These are phyloP conservation scores for Globisporangium radiosum DNA, from an alignment of 352 stramenopile genomes.

Conservation along the genomic window DNA sequence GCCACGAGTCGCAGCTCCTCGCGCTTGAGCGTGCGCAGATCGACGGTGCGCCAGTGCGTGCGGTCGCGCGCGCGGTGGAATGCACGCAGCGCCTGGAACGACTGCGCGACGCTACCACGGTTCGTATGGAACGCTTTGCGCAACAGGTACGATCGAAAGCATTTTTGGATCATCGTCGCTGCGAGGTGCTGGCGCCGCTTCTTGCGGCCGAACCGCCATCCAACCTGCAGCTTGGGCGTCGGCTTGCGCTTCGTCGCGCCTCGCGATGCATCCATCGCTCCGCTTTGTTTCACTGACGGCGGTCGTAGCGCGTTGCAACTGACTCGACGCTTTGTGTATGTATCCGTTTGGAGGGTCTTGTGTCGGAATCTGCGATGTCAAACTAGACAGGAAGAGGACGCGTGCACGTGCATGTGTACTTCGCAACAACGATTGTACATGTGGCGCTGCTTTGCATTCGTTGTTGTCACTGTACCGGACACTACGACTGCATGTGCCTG, in stretches of 20 bases:
- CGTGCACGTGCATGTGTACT: too few relatives aligned
- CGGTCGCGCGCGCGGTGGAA: conserved; percentile 49
- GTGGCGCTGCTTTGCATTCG: too few relatives aligned
- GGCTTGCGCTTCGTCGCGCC: conserved; percentile 20
- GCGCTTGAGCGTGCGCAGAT: conserved; percentile 50
- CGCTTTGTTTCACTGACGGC: background rate
- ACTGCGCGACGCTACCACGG: conserved; percentile 31
- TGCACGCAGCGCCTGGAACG: conserved; percentile 42
- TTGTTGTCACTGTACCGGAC: too few relatives aligned
- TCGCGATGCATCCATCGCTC: background rate
- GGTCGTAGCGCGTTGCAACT: background rate
- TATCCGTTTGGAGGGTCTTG: too few relatives aligned
- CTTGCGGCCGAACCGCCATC: conserved; percentile 38
- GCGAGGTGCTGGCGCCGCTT: conserved; percentile 38
- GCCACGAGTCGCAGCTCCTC: conserved; percentile 59
- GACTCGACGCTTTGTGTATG: too few relatives aligned
- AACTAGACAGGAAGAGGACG: too few relatives aligned
- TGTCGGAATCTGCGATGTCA: too few relatives aligned
- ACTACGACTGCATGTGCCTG: too few relatives aligned
- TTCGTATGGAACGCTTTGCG: conserved; percentile 45
- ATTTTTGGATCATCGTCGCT: conserved; percentile 64
- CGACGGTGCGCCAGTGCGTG: conserved; percentile 43
- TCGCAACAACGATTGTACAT: too few relatives aligned
- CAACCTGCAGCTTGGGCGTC: conserved; percentile 44
- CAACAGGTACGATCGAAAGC: conserved; percentile 53